A percentile compares a stretch with the other conserved stretches of the same genome.
Evolutionary conservation across 805 yeast genomes (phyloP).

Genomic region (Monosporozyma yasuniensis): DNA sequence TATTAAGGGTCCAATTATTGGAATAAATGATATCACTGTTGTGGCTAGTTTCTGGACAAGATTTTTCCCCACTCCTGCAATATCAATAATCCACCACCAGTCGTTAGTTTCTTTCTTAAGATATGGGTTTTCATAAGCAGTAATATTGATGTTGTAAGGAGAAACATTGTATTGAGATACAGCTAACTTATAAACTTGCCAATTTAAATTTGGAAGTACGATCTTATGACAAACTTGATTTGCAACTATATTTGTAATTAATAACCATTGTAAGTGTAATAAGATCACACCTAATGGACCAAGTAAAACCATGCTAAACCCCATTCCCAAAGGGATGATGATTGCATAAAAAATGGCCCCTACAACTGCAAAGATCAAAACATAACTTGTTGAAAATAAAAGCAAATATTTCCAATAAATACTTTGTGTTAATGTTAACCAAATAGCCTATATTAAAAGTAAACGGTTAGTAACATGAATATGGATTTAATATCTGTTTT

Average conservation of each 20-base stretch:
- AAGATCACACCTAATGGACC: conserved; percentile 29
- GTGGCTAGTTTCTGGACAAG: background rate
- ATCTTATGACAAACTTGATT: conserved; percentile 18
- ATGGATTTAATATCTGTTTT: background rate
- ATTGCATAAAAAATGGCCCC: conserved; percentile 18
- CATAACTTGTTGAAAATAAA: conserved; percentile 18
- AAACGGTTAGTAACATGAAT: background rate
- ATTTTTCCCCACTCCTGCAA: background rate
- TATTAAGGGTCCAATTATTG: conserved; percentile 29
- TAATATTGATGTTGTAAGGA: background rate
- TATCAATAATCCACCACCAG: background rate
- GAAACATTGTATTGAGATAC: background rate
- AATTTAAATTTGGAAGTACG: conserved; percentile 18
- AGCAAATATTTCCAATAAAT: conserved; percentile 25
- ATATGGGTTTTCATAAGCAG: background rate
- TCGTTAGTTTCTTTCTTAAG: background rate
- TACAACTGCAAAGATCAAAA: conserved; percentile 15
- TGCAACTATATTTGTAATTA: conserved; percentile 24
- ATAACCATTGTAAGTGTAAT: conserved; percentile 25
- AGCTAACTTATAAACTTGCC: conserved; percentile 6
- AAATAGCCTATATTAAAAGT: background rate
- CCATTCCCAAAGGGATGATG: conserved; percentile 19
- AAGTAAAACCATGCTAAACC: conserved; percentile 14
- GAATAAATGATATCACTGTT: conserved; percentile 15
- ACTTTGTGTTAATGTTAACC: background rate